A percentile compares a stretch with the other conserved stretches of the same genome.
phyloP scores from a whole-genome alignment of 441 rosid species.

The Pelargonium cotyledonis region DNA sequence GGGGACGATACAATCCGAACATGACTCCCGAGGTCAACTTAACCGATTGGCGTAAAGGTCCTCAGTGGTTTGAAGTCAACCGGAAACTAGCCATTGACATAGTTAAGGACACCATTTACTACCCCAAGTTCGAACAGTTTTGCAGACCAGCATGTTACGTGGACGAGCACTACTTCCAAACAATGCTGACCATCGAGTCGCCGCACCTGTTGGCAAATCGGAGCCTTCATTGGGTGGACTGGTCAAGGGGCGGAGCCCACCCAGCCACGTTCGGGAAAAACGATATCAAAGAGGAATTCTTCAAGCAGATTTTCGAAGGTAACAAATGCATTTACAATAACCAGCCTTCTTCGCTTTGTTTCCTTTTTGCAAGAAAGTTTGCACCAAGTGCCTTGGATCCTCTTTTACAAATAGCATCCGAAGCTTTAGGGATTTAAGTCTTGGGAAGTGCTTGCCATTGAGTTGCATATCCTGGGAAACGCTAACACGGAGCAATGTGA shows the following conservation, averaged over 20 bases:
- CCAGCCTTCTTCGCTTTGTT: conserved; percentile 44
- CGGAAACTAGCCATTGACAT: conserved; percentile 57
- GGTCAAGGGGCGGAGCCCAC: conserved; percentile 93
- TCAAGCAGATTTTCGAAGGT: conserved; percentile 40
- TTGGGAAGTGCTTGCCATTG: too few relatives aligned
- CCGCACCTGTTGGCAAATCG: conserved; percentile 66
- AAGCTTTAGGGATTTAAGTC: conserved; percentile 37
- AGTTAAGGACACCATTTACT: conserved; percentile 48
- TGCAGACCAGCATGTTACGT: conserved; percentile 75
- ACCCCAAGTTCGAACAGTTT: conserved; percentile 70
- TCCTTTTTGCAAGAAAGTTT: conserved; percentile 77
- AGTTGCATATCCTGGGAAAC: too few relatives aligned
- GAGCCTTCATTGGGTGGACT: conserved; percentile 73
- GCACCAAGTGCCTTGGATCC: conserved; percentile 77
- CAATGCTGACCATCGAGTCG: conserved; percentile 60
- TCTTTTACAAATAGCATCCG: conserved; percentile 44
- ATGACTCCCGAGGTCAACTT: conserved; percentile 65
- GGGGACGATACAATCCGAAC: conserved; percentile 57
- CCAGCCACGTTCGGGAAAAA: conserved; percentile 64
- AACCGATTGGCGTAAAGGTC: conserved; percentile 84
- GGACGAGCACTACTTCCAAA: conserved; percentile 88
- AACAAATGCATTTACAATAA: conserved; percentile 50
- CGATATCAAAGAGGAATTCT: conserved; percentile 48
- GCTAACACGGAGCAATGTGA: too few relatives aligned
- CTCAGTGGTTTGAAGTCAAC: conserved; percentile 86